A percentile compares a stretch with the other conserved stretches of the same genome.
Conservation (phyloP, 228 moss, liverwort and hornwort species). For the Sphagnum magellanicum region DNA sequence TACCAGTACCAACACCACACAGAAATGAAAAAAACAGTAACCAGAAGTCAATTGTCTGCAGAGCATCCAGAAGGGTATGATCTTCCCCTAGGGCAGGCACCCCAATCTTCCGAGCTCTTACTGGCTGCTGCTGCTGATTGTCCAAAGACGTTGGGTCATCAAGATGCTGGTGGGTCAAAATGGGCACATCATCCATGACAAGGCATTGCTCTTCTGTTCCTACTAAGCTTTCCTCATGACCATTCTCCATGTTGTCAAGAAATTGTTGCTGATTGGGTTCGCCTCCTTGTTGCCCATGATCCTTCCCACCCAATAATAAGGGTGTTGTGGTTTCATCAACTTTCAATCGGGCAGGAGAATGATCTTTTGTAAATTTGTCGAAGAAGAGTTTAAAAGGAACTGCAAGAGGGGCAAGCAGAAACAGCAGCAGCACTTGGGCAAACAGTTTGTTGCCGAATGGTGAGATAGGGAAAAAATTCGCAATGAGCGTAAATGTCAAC, state of each 20-base stretch:
- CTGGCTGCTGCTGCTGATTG: background rate
- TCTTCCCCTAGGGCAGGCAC: conserved; percentile 35
- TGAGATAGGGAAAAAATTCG: conserved; percentile 34
- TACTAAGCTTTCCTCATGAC: too few species aligned
- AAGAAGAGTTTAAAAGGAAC: conserved; percentile 59
- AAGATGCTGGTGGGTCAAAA: background rate
- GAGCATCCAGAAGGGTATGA: conserved; percentile 24
- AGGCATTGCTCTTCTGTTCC: background rate
- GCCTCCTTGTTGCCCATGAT: background rate
- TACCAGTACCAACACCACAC: conserved; percentile 41
- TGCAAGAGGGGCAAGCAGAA: conserved; percentile 53
- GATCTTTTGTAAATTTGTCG: background rate
- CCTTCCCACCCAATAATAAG: conserved; percentile 5
- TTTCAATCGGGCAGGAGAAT: background rate
- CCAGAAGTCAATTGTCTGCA: conserved; percentile 46
- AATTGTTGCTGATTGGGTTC: background rate
- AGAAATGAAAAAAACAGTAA: conserved; percentile 34
- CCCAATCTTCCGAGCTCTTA: background rate
- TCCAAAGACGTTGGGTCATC: background rate
- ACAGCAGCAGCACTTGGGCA: conserved; percentile 58
- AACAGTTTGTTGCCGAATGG: conserved; percentile 43
- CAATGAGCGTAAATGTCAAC: conserved; percentile 64
- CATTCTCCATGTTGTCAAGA: too few species aligned
- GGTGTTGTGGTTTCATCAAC: conserved; percentile 15
- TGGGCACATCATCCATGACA: background rate